A percentile compares a stretch with the other conserved stretches of the same genome.
These are phyloP conservation scores for Arbutus unedo DNA, from an alignment of 148 eudicot genomes.

Conservation along the genomic window DNA sequence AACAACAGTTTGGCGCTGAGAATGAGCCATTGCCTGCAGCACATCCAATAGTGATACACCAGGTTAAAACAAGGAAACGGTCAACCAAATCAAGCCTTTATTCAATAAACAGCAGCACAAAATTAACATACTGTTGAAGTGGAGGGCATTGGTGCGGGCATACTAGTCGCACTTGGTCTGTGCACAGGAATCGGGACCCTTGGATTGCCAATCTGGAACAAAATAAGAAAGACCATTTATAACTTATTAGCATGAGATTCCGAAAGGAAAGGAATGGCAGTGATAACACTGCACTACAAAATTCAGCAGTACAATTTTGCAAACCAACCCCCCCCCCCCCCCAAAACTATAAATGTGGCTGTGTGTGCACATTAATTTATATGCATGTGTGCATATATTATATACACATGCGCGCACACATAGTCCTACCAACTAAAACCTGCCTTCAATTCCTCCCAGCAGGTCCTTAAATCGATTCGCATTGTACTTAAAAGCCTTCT, in stretches of 20 bases:
- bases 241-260: neutral
- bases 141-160: constrained; percentile 34
- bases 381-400: too few relatives aligned
- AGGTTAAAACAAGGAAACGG: neutral
- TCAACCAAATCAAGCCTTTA: neutral
- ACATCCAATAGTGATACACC: neutral
- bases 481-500: neutral
- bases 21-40: constrained; percentile 21
- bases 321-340: neutral
- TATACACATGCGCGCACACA: too few relatives aligned
- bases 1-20: constrained; percentile 42
- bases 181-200: constrained; percentile 42
- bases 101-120: neutral
- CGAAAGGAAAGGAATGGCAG: neutral
- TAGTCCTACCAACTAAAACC: too few relatives aligned
- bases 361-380: too few relatives aligned
- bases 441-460: too few relatives aligned
- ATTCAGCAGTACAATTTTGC: neutral
- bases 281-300: neutral
- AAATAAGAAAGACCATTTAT: neutral
- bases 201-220: constrained; percentile 35
- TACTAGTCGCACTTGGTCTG: constrained; percentile 42
- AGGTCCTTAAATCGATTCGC: neutral
- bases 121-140: constrained; percentile 44
- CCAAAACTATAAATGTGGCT: too few relatives aligned